Conservation (phyloP, 371 early-diverging fungal genomes). For the Haplosporangium sp. region DNA sequence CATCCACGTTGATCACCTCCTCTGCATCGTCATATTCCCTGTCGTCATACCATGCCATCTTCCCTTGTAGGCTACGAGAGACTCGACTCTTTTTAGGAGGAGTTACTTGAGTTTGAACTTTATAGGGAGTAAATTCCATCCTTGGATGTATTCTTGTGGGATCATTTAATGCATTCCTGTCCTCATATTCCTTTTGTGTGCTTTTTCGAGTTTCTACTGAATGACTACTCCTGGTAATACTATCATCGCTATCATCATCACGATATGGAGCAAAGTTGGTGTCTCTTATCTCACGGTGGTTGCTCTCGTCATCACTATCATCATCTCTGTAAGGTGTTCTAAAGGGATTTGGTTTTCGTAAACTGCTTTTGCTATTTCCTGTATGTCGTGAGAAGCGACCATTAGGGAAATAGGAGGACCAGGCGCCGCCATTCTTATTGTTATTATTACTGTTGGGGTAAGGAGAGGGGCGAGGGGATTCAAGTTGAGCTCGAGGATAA, state of each 20-base stretch:
- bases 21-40: conserved; percentile 31
- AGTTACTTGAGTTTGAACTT: not conserved
- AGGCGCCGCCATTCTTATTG: conserved; percentile 14
- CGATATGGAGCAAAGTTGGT: not conserved
- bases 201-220: not conserved
- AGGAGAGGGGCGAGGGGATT: not conserved
- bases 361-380: not conserved
- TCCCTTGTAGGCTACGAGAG: conserved; percentile 32
- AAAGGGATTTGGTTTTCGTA: conserved; percentile 35
- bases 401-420: conserved; percentile 35
- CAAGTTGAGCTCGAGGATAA: conserved; percentile 2
- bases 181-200: not conserved
- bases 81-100: conserved; percentile 9
- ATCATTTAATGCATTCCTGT: conserved; percentile 7
- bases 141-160: conserved; percentile 19
- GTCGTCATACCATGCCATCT: conserved; percentile 21
- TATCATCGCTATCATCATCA: conserved; percentile 2
- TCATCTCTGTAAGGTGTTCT: conserved; percentile 19
- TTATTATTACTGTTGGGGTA: not conserved
- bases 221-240: not conserved
- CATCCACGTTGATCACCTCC: conserved; percentile 44
- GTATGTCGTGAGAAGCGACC: conserved; percentile 31
- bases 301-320: not conserved
- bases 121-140: conserved; percentile 9
- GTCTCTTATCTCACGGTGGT: not conserved